phyloP scores from a whole-genome alignment of 1,139 yeast species.

The Sugiyamaella novakii region DNA sequence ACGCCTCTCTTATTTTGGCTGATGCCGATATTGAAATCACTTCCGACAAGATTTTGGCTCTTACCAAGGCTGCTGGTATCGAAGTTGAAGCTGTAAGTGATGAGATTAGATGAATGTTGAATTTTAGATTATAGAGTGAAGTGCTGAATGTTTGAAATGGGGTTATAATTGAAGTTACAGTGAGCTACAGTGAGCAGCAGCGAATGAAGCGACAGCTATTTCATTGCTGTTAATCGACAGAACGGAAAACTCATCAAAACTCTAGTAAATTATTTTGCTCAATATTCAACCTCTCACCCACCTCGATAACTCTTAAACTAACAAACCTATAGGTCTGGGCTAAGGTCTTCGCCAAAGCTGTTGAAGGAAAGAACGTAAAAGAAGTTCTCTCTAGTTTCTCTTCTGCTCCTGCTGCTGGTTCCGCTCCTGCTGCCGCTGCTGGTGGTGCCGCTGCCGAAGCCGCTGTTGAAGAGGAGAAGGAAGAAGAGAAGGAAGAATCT shows the following conservation, averaged over 20 bases:
- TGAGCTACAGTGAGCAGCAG: too few relatives aligned
- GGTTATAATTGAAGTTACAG: too few relatives aligned
- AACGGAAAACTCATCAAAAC: too few relatives aligned
- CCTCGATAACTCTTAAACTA: slow-evolving; percentile 16
- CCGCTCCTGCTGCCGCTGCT: slow-evolving; percentile 61
- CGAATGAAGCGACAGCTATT: too few relatives aligned
- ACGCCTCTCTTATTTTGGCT: slow-evolving; percentile 94
- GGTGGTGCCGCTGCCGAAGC: slow-evolving; percentile 59
- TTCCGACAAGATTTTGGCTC: slow-evolving; percentile 83
- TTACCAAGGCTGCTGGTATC: slow-evolving; percentile 90
- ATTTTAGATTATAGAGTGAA: background rate
- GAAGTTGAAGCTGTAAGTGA: slow-evolving; percentile 53
- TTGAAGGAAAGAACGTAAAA: slow-evolving; percentile 95
- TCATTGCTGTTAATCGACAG: too few relatives aligned
- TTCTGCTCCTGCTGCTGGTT: slow-evolving; percentile 61
- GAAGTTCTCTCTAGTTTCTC: slow-evolving; percentile 83
- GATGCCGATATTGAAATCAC: slow-evolving; percentile 96
- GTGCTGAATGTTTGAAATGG: background rate
- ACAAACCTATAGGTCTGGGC: slow-evolving; percentile 69
- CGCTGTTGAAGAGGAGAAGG: slow-evolving; percentile 36
- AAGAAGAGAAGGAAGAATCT: slow-evolving; percentile 38
- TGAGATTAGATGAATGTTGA: background rate
- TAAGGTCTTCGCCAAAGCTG: slow-evolving; percentile 93
- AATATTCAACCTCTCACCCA: background rate
- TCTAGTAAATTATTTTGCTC: too few relatives aligned